Percentiles rank a stretch among this genome's conserved stretches.
phyloP scores from a whole-genome alignment of 805 yeast genomes.

The Yarrowia yakushimensis region DNA sequence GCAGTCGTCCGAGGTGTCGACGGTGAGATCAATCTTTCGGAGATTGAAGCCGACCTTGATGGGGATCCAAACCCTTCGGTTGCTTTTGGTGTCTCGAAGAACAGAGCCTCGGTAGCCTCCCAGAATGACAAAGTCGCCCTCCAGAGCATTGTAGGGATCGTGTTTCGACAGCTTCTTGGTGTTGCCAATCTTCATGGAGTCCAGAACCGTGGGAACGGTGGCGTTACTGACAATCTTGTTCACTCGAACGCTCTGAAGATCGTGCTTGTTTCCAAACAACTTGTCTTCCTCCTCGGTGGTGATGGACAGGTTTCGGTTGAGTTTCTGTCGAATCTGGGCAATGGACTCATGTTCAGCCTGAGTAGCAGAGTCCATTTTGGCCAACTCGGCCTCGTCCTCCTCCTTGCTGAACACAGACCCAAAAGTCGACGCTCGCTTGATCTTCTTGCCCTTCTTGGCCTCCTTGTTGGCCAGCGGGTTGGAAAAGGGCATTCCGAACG shows the following conservation, averaged over 20 bases:
- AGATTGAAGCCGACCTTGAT: constrained; percentile 76
- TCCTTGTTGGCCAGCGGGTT: constrained; percentile 38
- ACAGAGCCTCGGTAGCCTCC: constrained; percentile 91
- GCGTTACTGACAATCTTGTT: constrained; percentile 51
- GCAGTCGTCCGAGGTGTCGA: constrained; percentile 72
- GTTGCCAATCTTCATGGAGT: constrained; percentile 45
- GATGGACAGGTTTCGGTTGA: constrained; percentile 25
- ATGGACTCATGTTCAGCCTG: not conserved
- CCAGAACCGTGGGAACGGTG: constrained; percentile 57
- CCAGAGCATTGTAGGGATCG: constrained; percentile 44
- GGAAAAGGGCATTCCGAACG: constrained; percentile 58
- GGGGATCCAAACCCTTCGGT: constrained; percentile 80
- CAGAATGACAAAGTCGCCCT: constrained; percentile 74
- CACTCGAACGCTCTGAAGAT: constrained; percentile 61
- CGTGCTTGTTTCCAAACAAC: constrained; percentile 50
- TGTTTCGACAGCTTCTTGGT: constrained; percentile 31
- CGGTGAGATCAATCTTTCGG: constrained; percentile 59
- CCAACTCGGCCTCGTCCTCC: not conserved
- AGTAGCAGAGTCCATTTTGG: constrained; percentile 23
- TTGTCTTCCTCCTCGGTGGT: constrained; percentile 35
- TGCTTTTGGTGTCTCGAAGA: constrained; percentile 60
- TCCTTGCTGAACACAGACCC: not conserved
- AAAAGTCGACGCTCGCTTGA: not conserved
- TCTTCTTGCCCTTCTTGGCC: constrained; percentile 16
- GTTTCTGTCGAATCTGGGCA: constrained; percentile 27